Evolutionary conservation across 768 basidiomycete genomes (phyloP), one percentile per base, ranked within the genome.

Genomic region (Hysterangium stoloniferum): DNA sequence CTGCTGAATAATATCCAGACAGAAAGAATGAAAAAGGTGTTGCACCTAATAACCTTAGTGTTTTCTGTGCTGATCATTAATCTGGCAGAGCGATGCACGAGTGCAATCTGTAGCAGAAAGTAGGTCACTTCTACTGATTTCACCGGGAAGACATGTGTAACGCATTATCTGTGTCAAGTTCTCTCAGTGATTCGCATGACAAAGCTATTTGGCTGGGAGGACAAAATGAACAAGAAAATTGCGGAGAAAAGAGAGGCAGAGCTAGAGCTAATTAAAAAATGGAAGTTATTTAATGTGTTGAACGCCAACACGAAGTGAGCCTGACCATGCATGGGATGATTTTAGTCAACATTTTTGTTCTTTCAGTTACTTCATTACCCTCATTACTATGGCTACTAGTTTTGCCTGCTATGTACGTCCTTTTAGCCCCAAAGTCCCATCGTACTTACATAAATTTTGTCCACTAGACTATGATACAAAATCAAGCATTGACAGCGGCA

Each of bases 201-300:
- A 57, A 72, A 72, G 59, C 62, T 71, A 59, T 72, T 72, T 40
- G 70, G 62, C 4, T 70, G 70, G 66, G 70, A 71, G 53, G 56
- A 56, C 12, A 54, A 63, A 19, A 61, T 70, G 45, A 62, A 62
- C 40, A 54, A 64, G 25, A 56, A 65, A 32, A 57, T 71, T 24
- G 51, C 56, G 8, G 61, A 53, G 24, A 66, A 66, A 53, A 59
- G 71, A 42, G 66, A 66, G 29, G 61, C 6, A 7, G 69, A 70
- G 55, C 54, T 72, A 36, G 35, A 49, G 9, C 57, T 61, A 29
- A 62, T 68, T 50, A 62, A 60, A 56, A 61, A 62, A 48, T 52
- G 64, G 44, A 56, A 64, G 47, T 35, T 68, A 22, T 55, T 67
- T 47, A 54, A 48, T 15, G 55, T 69, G n/a, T 47, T 63, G 56